Evolutionary conservation across 257 asterid species (phyloP).

Genomic region (Coffea eugenioides): DNA sequence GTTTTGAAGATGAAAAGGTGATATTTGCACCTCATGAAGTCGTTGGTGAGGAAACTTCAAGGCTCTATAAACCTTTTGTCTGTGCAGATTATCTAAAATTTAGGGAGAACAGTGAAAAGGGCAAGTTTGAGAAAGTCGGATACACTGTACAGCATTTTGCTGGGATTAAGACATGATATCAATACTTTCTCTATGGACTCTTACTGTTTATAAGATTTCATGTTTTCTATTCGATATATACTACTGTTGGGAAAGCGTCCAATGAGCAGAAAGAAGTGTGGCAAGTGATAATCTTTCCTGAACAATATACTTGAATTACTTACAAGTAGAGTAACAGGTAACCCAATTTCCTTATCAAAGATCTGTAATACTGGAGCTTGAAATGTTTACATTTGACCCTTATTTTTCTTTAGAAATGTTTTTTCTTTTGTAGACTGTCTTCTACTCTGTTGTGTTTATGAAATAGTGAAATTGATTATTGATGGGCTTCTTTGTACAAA

Average conservation of each 20-base stretch:
- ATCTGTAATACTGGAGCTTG: too few relatives aligned
- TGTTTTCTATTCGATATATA: too few relatives aligned
- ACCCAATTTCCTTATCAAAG: not conserved
- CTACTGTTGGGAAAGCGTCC: not conserved
- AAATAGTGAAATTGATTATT: not conserved
- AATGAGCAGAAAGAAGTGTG: not conserved
- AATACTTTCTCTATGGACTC: not conserved
- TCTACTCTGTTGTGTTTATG: not conserved
- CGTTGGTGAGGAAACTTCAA: conserved; percentile 32
- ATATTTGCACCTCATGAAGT: conserved; percentile 58
- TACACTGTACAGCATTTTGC: conserved; percentile 70
- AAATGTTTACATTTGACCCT: not conserved
- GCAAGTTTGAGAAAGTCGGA: conserved; percentile 74
- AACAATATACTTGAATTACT: not conserved
- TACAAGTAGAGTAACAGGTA: not conserved
- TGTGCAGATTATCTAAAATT: conserved; percentile 59
- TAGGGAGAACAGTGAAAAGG: conserved; percentile 58
- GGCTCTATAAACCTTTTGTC: conserved; percentile 52
- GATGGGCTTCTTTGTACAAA: not conserved
- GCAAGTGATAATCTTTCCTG: not conserved
- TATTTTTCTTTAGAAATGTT: too few relatives aligned
- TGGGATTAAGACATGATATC: conserved; percentile 22
- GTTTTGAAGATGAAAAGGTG: conserved; percentile 68
- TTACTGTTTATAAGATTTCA: not conserved
- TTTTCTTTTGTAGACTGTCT: not conserved